A percentile compares a stretch with the other conserved stretches of the same genome.
These are phyloP conservation scores for Coleophoma cylindrospora DNA, from an alignment of 2,329 filamentous ascomycete species.

Conservation along the genomic window DNA sequence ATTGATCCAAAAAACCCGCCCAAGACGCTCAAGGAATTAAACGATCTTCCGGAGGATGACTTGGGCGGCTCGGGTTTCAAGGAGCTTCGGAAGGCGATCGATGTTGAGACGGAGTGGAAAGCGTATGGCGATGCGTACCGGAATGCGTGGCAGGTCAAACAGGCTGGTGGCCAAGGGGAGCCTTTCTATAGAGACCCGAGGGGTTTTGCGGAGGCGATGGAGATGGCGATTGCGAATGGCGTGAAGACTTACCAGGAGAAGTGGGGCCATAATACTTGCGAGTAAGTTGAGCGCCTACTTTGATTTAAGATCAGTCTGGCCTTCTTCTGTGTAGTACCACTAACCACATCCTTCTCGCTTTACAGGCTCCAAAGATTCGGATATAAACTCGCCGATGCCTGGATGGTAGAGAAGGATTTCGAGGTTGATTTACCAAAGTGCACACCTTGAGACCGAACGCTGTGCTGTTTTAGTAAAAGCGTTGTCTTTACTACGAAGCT, in stretches of 20 bases:
- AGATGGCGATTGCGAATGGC: conserved; percentile 37
- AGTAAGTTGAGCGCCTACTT: conserved; percentile 10
- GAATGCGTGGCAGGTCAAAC: conserved; percentile 45
- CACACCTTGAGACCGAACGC: too few species aligned
- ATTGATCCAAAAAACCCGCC: conserved; percentile 3
- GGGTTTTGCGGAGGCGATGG: conserved; percentile 36
- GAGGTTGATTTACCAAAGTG: not conserved
- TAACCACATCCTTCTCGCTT: too few species aligned
- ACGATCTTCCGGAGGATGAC: conserved; percentile 3
- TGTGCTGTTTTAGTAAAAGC: too few species aligned
- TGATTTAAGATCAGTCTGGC: too few species aligned
- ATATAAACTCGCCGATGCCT: conserved; percentile 34
- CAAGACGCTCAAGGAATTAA: conserved; percentile 3
- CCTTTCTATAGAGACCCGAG: conserved; percentile 43
- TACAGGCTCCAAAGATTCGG: conserved; percentile 21
- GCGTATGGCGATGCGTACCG: conserved; percentile 18
- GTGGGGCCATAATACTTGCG: conserved; percentile 36
- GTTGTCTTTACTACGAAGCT: too few species aligned
- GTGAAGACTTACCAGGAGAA: conserved; percentile 32
- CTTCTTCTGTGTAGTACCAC: too few species aligned
- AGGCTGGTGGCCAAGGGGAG: conserved; percentile 43
- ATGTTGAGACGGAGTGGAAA: conserved; percentile 5
- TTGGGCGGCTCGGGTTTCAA: conserved; percentile 2
- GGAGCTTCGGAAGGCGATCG: conserved; percentile 6
- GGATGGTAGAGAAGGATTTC: conserved; percentile 32